phyloP scores from a whole-genome alignment of 1,139 yeast genomes.

The Saccharomyces hybrid region DNA sequence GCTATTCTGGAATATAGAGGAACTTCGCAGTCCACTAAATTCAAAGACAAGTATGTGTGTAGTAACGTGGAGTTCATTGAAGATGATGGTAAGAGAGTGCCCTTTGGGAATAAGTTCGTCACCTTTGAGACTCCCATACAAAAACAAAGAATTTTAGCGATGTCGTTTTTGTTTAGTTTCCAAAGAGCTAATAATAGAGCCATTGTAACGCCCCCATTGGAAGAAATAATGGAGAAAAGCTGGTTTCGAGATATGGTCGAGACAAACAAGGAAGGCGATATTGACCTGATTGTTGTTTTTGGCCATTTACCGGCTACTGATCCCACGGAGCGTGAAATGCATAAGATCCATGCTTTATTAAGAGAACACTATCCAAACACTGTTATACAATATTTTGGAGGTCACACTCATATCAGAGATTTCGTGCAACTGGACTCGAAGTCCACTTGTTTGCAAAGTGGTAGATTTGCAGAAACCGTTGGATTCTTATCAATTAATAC shows the following conservation, averaged over 20 bases:
- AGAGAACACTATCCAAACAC: conserved; percentile 53
- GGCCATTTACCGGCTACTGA: conserved; percentile 74
- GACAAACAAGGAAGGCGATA: conserved; percentile 36
- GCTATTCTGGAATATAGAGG: conserved; percentile 58
- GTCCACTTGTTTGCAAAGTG: conserved; percentile 79
- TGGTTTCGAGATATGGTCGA: conserved; percentile 58
- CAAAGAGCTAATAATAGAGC: conserved; percentile 52
- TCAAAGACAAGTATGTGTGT: conserved; percentile 59
- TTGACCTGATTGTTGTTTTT: conserved; percentile 62
- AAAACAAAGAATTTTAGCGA: conserved; percentile 48
- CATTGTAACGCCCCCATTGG: conserved; percentile 54
- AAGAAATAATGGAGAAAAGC: conserved; percentile 42
- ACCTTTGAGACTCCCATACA: conserved; percentile 57
- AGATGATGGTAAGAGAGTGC: conserved; percentile 45
- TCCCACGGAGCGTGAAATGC: conserved; percentile 47
- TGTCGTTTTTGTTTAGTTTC: conserved; percentile 80
- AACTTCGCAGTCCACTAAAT: conserved; percentile 43
- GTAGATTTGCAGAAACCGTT: conserved; percentile 84
- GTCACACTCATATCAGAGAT: conserved; percentile 91
- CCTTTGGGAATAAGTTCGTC: conserved; percentile 62
- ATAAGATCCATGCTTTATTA: conserved; percentile 45
- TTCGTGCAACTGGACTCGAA: conserved; percentile 58
- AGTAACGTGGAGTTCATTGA: conserved; percentile 70
- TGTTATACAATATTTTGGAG: conserved; percentile 83
- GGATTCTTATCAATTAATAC: conserved; percentile 70